Evolutionary conservation across 2,329 filamentous ascomycete genomes (phyloP), one percentile per base, ranked within the genome.

Genomic region (Dothiorella sarmentorum): DNA sequence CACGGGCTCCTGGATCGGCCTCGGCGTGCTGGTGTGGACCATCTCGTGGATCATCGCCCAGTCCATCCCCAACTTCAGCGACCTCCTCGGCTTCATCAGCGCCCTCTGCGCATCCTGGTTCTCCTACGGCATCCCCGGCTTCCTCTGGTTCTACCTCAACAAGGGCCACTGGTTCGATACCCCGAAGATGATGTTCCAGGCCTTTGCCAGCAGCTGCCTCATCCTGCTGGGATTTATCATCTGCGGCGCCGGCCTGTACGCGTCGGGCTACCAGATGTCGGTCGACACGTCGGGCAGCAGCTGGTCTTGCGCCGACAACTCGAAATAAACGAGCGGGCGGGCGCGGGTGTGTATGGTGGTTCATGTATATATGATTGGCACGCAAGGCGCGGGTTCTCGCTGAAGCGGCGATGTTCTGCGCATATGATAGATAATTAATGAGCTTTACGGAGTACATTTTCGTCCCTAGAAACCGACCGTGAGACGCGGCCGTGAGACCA

Each of bases 21-120:
- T 58, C 11, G 56, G 45, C n/a, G 35, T 51, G n/a, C 67, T 75
- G 9, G 77, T 79, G n/a, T 90, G 87, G 87, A 66, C 84, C 24
- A 64, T 89, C 6, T 85, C 85, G 3, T 88, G 85, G 79, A 74
- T 90, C 63, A 85, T 91, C 59, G 85, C 87, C 7, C 82, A 87
- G 68, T 84, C 85, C 0, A 87, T 90, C 15, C 88, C 88, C 0
- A 83, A 86, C 59, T 91, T 90, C 75, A 85, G 84, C 68, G 81
- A 84, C 51, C 76, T 91, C 3, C 76, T 91, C n/a, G 84, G 83
- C 31, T 73, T 90, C 37, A 82, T 89, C 57, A 73, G 70, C 3
- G 66, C 85, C 4, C 73, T 88, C 2, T 88, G 89, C 64, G 85
- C 83, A 35, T 84, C 79, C 43, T 88, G 86, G 81, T 90, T 90